Conservation (phyloP, 1,284 basidiomycete genomes). For the Pseudozyma sp. region DNA sequence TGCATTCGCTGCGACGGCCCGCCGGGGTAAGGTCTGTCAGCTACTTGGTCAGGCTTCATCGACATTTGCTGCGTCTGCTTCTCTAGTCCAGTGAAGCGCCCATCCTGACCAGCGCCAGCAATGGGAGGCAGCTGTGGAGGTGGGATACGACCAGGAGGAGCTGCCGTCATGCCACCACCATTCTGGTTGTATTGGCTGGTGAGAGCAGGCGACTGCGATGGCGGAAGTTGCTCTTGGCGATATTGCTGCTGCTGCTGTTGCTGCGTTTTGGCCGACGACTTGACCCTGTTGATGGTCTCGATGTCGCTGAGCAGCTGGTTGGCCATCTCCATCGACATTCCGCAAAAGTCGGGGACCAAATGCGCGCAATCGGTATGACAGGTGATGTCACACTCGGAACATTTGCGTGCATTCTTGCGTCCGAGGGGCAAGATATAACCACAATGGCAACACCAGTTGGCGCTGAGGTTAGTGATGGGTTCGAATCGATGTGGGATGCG, state of each 20-base stretch:
- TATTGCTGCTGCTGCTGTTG: conserved; percentile 23
- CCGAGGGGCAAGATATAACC: conserved; percentile 94
- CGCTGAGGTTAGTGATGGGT: conserved; percentile 94
- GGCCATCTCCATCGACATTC: conserved; percentile 99
- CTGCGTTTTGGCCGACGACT: conserved; percentile 52
- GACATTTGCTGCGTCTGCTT: conserved; percentile 61
- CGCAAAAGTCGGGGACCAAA: conserved; percentile 98
- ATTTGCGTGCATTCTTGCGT: conserved; percentile 94
- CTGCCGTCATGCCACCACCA: conserved; percentile 23
- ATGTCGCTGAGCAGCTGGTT: conserved; percentile 91
- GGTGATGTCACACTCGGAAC: conserved; percentile 94
- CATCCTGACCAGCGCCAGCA: conserved; percentile 17
- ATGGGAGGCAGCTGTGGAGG: conserved; percentile 33
- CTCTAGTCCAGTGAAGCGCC: conserved; percentile 46
- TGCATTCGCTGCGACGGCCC: conserved; percentile 33
- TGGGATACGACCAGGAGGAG: conserved; percentile 32
- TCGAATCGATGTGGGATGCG: conserved; percentile 99
- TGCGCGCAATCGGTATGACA: conserved; percentile 98
- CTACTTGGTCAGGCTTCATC: conserved; percentile 21
- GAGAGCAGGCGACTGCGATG: background rate
- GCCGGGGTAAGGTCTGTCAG: conserved; percentile 13
- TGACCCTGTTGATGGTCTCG: conserved; percentile 75
- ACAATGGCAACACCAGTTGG: conserved; percentile 99
- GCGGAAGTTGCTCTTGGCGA: conserved; percentile 14
- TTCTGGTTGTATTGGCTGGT: conserved; percentile 13